These are phyloP conservation scores for Magnolia changhungtana DNA, from an alignment of 164 flowering plant species.

Conservation along the genomic window DNA sequence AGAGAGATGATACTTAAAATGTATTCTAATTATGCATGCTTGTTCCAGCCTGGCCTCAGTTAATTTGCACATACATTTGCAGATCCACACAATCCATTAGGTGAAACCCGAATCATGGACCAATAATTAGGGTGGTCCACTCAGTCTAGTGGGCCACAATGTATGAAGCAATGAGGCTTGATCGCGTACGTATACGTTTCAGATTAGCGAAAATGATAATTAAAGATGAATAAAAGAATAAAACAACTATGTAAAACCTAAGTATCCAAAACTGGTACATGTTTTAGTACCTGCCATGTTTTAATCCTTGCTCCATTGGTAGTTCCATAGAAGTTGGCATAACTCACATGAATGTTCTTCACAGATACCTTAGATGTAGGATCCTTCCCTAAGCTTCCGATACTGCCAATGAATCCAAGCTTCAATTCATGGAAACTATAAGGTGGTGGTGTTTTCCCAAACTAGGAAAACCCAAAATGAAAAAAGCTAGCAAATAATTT, in stretches of 20 bases:
- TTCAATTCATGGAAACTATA: not conserved
- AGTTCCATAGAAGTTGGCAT: not conserved
- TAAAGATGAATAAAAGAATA: not conserved
- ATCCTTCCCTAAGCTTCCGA: constrained; percentile 5
- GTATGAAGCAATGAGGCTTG: too few relatives aligned
- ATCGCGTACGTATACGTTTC: not conserved
- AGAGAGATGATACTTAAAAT: not conserved
- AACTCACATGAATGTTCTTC: not conserved
- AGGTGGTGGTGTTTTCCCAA: not conserved
- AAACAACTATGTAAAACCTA: too few relatives aligned
- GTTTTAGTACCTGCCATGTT: constrained; percentile 3
- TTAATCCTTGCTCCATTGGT: constrained; percentile 2
- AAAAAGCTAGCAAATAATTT: too few relatives aligned
- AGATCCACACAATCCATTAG: not conserved
- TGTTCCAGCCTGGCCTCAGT: not conserved
- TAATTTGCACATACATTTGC: too few relatives aligned
- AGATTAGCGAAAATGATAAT: too few relatives aligned
- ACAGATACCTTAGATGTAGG: not conserved
- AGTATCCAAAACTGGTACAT: too few relatives aligned
- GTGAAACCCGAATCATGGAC: too few relatives aligned
- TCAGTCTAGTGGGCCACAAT: too few relatives aligned
- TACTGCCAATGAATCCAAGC: not conserved
- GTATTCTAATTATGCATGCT: not conserved
- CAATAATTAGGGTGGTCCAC: too few relatives aligned
- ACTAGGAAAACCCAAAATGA: not conserved